phyloP scores from a whole-genome alignment of 208 protist species.

The Endotrypanum monterogeii region DNA sequence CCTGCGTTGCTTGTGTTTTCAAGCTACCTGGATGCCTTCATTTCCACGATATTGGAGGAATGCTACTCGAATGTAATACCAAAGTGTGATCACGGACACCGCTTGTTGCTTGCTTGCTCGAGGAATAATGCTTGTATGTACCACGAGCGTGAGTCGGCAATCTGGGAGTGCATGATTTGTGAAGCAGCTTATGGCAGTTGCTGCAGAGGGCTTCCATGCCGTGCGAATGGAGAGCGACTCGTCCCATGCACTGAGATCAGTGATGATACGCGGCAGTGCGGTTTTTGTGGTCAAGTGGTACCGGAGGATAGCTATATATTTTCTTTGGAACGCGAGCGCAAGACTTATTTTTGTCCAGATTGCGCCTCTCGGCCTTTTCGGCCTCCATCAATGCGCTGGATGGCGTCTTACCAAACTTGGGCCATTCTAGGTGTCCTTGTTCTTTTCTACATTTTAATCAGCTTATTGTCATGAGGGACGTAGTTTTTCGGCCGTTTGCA shows the following conservation, averaged over 20 bases:
- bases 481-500: neutral
- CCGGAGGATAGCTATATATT: constrained; percentile 26
- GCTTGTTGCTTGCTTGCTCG: constrained; percentile 63
- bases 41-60: constrained; percentile 40
- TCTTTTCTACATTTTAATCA: constrained; percentile 9
- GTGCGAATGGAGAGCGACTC: constrained; percentile 28
- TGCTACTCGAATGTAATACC: constrained; percentile 70
- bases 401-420: constrained; percentile 70
- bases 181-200: constrained; percentile 75
- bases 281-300: constrained; percentile 48
- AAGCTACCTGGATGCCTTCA: constrained; percentile 45
- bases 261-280: constrained; percentile 16
- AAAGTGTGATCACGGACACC: constrained; percentile 65
- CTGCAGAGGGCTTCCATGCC: constrained; percentile 56
- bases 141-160: constrained; percentile 50
- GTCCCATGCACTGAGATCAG: neutral
- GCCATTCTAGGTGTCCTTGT: constrained; percentile 26
- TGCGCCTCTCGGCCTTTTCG: constrained; percentile 79
- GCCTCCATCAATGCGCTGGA: constrained; percentile 48
- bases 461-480: neutral
- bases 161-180: constrained; percentile 85
- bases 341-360: constrained; percentile 47
- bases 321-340: neutral
- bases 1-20: constrained; percentile 55
- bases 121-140: constrained; percentile 54